Conservation (phyloP, 768 basidiomycete species). For the Podaxis sp. region DNA sequence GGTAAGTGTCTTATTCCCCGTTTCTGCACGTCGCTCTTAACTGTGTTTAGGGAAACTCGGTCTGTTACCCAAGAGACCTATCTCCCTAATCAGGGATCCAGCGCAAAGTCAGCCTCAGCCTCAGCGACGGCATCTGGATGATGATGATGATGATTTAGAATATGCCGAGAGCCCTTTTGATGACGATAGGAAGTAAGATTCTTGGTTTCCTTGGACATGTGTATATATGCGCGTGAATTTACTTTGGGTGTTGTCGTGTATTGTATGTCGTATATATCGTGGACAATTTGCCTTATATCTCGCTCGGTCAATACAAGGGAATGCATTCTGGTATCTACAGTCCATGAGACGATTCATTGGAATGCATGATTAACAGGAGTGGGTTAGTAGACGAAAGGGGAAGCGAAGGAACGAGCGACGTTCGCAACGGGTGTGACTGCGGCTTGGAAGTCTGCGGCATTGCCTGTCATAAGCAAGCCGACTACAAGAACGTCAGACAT, state of each 20-base stretch:
- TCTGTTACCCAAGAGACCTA: constrained; percentile 72
- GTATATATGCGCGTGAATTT: not conserved
- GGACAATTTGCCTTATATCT: not conserved
- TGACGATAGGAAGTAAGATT: constrained; percentile 33
- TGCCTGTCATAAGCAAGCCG: constrained; percentile 76
- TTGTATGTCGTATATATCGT: constrained; percentile 8
- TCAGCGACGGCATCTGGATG: constrained; percentile 21
- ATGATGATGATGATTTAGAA: constrained; percentile 60
- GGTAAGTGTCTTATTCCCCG: constrained; percentile 21
- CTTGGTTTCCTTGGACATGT: not conserved
- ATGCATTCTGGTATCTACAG: constrained; percentile 4
- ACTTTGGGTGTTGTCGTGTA: not conserved
- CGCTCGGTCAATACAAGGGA: not conserved
- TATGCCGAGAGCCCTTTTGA: constrained; percentile 79
- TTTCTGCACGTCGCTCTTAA: not conserved
- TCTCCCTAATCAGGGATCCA: constrained; percentile 41
- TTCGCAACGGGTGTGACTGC: constrained; percentile 32
- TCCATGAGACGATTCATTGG: not conserved
- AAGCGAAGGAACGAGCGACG: constrained; percentile 33
- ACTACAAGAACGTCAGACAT: constrained; percentile 42
- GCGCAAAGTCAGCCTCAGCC: constrained; percentile 20
- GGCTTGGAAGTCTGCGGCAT: constrained; percentile 58
- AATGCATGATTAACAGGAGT: not conserved
- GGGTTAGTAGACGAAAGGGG: constrained; percentile 37
- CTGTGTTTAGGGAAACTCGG: constrained; percentile 57